phyloP scores from a whole-genome alignment of 2,329 filamentous ascomycete species.

The Cladosporium phlei region DNA sequence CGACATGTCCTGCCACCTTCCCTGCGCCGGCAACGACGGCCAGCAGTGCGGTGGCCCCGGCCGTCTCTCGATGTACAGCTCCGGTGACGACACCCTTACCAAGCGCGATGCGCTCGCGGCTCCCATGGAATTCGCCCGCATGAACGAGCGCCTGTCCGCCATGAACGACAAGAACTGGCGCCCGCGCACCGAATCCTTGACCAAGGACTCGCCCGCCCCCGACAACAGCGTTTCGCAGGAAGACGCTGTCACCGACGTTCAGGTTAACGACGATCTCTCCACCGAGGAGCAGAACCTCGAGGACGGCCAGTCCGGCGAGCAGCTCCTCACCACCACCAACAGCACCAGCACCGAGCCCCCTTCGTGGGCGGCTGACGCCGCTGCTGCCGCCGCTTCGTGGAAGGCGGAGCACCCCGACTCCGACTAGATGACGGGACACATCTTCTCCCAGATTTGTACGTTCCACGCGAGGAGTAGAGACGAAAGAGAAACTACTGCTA shows the following conservation, averaged over 20 bases:
- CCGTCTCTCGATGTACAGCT: constrained; percentile 23
- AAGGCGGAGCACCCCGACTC: constrained; percentile 4
- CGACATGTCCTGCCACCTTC: constrained; percentile 25
- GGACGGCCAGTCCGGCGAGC: not conserved
- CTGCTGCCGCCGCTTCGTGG: constrained; percentile 4
- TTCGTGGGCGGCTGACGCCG: constrained; percentile 3
- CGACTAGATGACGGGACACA: too few relatives aligned
- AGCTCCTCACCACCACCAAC: not conserved
- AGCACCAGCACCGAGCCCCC: not conserved
- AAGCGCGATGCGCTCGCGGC: constrained; percentile 4
- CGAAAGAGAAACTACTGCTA: too few relatives aligned
- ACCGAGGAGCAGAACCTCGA: constrained; percentile 9
- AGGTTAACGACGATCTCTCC: not conserved
- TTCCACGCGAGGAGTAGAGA: too few relatives aligned
- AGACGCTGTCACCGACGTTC: constrained; percentile 6
- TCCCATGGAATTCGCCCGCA: constrained; percentile 6
- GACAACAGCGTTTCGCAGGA: not conserved
- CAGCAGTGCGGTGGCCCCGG: constrained; percentile 27
- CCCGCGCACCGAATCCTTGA: constrained; percentile 8
- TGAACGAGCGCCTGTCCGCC: constrained; percentile 8
- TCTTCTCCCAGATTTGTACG: too few relatives aligned
- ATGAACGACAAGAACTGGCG: constrained; percentile 12
- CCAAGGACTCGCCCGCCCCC: constrained; percentile 8
- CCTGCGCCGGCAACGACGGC: constrained; percentile 27
- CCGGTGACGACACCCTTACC: constrained; percentile 1